Evolutionary conservation across 179 eudicot species (phyloP).

Genomic region (Nepenthes alata): DNA sequence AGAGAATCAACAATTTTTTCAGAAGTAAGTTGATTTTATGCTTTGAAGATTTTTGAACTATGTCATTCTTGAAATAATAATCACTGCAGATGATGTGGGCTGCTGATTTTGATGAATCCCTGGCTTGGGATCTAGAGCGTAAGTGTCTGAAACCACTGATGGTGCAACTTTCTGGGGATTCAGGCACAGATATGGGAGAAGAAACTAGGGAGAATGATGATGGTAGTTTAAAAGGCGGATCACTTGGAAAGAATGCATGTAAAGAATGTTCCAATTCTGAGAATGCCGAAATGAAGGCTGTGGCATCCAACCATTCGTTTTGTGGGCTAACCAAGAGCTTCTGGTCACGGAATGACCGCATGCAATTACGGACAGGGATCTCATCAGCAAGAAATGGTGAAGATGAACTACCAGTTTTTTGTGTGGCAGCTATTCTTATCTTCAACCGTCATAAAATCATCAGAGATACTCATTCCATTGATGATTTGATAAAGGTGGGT

Average conservation of each 20-base stretch:
- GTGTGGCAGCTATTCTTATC: conserved; percentile 88
- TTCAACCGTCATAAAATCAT: conserved; percentile 74
- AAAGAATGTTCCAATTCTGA: conserved; percentile 34
- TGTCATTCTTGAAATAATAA: conserved; percentile 7
- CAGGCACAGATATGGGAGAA: conserved; percentile 33
- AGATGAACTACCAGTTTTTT: conserved; percentile 80
- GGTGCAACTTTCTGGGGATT: conserved; percentile 53
- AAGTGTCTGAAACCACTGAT: conserved; percentile 69
- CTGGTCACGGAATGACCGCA: conserved; percentile 68
- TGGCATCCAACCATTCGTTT: conserved; percentile 45
- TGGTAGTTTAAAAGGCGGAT: conserved; percentile 10
- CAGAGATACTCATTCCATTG: conserved; percentile 74
- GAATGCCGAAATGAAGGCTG: conserved; percentile 40
- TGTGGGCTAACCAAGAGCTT: conserved; percentile 77
- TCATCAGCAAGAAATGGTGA: conserved; percentile 53
- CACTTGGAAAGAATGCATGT: conserved; percentile 30
- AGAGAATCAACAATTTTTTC: background rate
- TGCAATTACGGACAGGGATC: conserved; percentile 26
- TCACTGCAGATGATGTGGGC: conserved; percentile 98
- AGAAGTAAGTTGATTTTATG: background rate
- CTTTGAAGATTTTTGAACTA: background rate
- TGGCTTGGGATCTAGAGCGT: conserved; percentile 47
- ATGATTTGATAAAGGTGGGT: conserved; percentile 82
- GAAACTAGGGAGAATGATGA: conserved; percentile 34
- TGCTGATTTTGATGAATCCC: conserved; percentile 85